Evolutionary conservation across 129 eudicot genomes (phyloP).

Genomic region (Flaveria robusta): DNA sequence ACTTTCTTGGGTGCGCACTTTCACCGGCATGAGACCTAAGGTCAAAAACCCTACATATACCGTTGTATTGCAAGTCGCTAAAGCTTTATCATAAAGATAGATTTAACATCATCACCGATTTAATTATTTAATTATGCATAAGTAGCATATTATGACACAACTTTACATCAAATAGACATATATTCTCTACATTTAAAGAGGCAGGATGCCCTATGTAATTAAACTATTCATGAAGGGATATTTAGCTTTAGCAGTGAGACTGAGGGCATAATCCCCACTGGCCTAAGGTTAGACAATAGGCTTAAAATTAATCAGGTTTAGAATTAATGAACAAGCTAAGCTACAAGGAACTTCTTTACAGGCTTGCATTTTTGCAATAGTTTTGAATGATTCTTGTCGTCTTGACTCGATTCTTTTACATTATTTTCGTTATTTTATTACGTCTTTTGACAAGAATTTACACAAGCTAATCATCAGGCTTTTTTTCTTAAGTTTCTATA

Average conservation of each 20-base stretch:
- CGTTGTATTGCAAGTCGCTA: slow-evolving; percentile 24
- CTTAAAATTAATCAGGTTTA: slow-evolving; percentile 11
- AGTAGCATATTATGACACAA: slow-evolving; percentile 22
- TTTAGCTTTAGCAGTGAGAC: slow-evolving; percentile 35
- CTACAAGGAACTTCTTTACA: slow-evolving; percentile 40
- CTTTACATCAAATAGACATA: slow-evolving; percentile 37
- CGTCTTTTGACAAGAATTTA: slow-evolving; percentile 20
- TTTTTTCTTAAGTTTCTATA: slow-evolving; percentile 6
- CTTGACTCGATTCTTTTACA: slow-evolving; percentile 12
- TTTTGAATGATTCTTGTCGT: slow-evolving; percentile 17
- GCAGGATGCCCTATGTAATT: slow-evolving; percentile 34
- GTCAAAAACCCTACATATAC: slow-evolving; percentile 11
- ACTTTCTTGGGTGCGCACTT: not conserved
- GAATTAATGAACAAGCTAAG: slow-evolving; percentile 25
- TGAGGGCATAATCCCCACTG: slow-evolving; percentile 45
- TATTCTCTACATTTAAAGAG: slow-evolving; percentile 20
- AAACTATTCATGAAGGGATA: slow-evolving; percentile 35
- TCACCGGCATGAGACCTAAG: not conserved
- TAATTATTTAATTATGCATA: slow-evolving; percentile 19
- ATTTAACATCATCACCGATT: slow-evolving; percentile 15
- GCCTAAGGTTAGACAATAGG: slow-evolving; percentile 32
- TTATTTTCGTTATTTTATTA: slow-evolving; percentile 10
- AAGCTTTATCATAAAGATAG: slow-evolving; percentile 18
- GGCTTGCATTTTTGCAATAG: slow-evolving; percentile 27
- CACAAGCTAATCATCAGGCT: slow-evolving; percentile 21